Base-by-base conservation (phyloP, 768 basidiomycete species). In the Pleurotus pulmonarius region DNA sequence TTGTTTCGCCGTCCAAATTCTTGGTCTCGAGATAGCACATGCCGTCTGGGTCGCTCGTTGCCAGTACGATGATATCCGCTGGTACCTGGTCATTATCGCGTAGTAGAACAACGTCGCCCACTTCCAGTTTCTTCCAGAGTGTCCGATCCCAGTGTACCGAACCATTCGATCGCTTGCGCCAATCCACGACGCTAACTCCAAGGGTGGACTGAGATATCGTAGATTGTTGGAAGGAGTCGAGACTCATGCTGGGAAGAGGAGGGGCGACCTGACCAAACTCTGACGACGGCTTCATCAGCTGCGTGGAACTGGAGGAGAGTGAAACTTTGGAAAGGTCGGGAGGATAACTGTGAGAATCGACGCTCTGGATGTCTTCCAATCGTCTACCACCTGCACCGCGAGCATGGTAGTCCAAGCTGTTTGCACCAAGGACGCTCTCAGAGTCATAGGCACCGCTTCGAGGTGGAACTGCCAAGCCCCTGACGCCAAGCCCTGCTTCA, bases 101-200 rank as follows among this genome's bases (percentile, higher is more conserved):
- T 34, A 98, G 76, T 6, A 98, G 74, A 26, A 98, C 92, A 18
- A 98, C 72, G 66, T 98, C 96, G n/a, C 96, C 96, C 9, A 98
- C 94, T 67, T 97, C 94, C 44, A 98, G 79, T 77, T 98, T 98
- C 79, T 98, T 98, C 96, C 96, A 98, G 1, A 98, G 74, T 12
- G 96, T 98, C 55, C 96, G 78, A 66, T 98, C 94, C 96, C 96
- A 98, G 24, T 80, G 78, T 2, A 92, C 87, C 3, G 86, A 82
- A 0, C 93, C 93, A 3, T 75, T 75, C 2, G 81, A 72, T 38
- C 82, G 83, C 47, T 83, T 83, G 46, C 73, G 76, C 82, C 86
- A 94, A 67, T 96, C 88, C n/a, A 97, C 75, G 26, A 94, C 92
- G 34, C 26, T 51, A 1, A 39, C n/a, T 16, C 49, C 49, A 5